Conservation (phyloP, 2,329 filamentous ascomycete genomes). For the Penicillium rolfsii region DNA sequence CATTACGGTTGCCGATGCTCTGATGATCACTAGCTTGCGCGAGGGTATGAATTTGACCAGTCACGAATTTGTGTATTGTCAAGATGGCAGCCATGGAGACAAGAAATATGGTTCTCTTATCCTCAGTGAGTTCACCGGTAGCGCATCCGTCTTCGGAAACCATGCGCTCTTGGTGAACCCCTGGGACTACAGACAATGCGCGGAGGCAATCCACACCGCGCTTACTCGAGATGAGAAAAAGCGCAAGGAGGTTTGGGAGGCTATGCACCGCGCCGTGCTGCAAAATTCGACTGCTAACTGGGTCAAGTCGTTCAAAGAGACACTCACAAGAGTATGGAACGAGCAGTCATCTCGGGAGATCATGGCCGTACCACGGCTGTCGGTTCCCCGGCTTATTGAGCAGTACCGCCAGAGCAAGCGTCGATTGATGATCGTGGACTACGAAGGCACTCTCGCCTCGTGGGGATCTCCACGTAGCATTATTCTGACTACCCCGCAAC, state of each 20-base stretch:
- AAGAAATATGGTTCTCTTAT: slow-evolving; percentile 89
- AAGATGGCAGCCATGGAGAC: slow-evolving; percentile 73
- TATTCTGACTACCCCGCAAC: slow-evolving; percentile 82
- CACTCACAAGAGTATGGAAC: slow-evolving; percentile 74
- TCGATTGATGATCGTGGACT: slow-evolving; percentile 87
- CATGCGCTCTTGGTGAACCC: slow-evolving; percentile 87
- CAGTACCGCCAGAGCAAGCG: slow-evolving; percentile 68
- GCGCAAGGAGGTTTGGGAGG: slow-evolving; percentile 73
- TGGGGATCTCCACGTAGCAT: slow-evolving; percentile 84
- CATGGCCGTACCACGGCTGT: slow-evolving; percentile 82
- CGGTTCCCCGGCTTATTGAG: slow-evolving; percentile 64
- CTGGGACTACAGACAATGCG: slow-evolving; percentile 90
- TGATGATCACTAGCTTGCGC: slow-evolving; percentile 93
- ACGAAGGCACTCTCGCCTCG: slow-evolving; percentile 87
- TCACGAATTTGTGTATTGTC: slow-evolving; percentile 91
- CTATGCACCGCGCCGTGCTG: slow-evolving; percentile 72
- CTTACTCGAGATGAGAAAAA: slow-evolving; percentile 78
- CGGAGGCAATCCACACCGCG: slow-evolving; percentile 80
- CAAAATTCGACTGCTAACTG: slow-evolving; percentile 84
- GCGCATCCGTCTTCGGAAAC: slow-evolving; percentile 79
- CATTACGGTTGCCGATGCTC: slow-evolving; percentile 82
- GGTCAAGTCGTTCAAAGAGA: slow-evolving; percentile 74
- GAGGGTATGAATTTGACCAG: slow-evolving; percentile 97
- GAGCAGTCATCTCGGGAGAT: slow-evolving; percentile 85
- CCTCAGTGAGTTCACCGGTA: slow-evolving; percentile 92